Evolutionary conservation across 768 basidiomycete species (phyloP), one percentile per base, ranked within the genome.

Genomic region (Phylloporus sp.): DNA sequence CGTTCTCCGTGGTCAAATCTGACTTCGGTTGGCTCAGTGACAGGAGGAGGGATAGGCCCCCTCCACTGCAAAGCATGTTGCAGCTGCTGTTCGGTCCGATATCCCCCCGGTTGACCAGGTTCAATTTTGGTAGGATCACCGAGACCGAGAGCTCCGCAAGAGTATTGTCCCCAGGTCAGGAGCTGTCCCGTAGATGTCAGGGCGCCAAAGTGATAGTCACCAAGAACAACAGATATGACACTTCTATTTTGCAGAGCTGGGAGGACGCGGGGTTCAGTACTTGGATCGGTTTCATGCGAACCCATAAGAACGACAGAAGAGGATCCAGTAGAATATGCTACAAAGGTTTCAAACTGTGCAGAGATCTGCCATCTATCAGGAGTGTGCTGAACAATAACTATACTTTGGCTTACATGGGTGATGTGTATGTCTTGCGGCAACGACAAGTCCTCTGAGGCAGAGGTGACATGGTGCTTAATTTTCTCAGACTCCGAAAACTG

Each of bases 121-220:
- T 69, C 55, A 28, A 90, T 63, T 10, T 60, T 54, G 9, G 67
- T 64, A 1, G 90, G 88, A 63, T 90, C 81, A 4, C 93, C 92
- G 3, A 96, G 73, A 2, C 94, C 94, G 29, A 96, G 72, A 2
- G 92, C 92, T 10, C 94, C 93, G 24, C 69, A 63, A 18, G 84
- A 85, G 65, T 81, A 86, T 21, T 64, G 54, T 14, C 90, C 91
- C 90, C 89, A 94, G 10, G 92, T 88, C 17, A 85, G 69, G 21
- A 92, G 70, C 59, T 82, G 77, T 14, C 94, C 95, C 20, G 73
- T 65, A 31, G 78, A 72, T 3, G 90, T 94, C 57, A 96, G 71
- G 1, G 95, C 94, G 28, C 81, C 88, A 60, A 75, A 82, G 69
- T 98, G 95, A 64, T 94, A 96, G 66, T 98, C 95, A 6, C 95